Evolutionary conservation across 352 stramenopile species (phyloP).

Genomic region (Globisporangium echinulatum): DNA sequence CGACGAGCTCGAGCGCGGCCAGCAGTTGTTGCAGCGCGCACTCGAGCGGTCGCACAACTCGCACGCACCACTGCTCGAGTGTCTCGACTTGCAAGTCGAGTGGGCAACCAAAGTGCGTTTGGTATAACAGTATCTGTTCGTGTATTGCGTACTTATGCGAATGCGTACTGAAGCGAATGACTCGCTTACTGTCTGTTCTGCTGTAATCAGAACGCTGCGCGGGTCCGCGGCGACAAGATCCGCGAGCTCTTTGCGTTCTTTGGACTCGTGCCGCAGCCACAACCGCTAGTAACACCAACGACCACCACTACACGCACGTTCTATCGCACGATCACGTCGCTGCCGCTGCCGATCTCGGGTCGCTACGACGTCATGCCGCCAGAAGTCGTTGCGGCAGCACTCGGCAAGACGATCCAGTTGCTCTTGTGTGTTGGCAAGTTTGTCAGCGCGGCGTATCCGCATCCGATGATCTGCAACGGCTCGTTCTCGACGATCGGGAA

Average conservation of each 20-base stretch:
- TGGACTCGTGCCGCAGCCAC: constrained; percentile 10
- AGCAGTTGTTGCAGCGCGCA: constrained; percentile 35
- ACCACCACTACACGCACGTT: constrained; percentile 14
- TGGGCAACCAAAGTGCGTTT: constrained; percentile 44
- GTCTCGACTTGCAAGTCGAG: constrained; percentile 60
- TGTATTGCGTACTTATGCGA: neutral
- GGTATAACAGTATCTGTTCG: no score
- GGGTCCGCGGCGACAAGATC: constrained; percentile 57
- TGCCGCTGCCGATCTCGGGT: constrained; percentile 68
- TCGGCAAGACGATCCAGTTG: constrained; percentile 76
- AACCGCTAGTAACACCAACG: neutral
- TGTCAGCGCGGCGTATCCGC: constrained; percentile 57
- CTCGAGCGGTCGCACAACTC: constrained; percentile 23
- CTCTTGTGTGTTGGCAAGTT: constrained; percentile 66
- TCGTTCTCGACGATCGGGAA: constrained; percentile 85
- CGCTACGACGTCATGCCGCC: constrained; percentile 64
- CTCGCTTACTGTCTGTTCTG: neutral
- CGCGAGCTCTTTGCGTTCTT: constrained; percentile 70
- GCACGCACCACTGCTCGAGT: constrained; percentile 48
- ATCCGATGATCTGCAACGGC: constrained; percentile 84
- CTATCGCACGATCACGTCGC: constrained; percentile 57
- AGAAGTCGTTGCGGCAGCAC: constrained; percentile 60
- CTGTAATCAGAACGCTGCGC: constrained; percentile 42
- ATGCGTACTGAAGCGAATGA: neutral
- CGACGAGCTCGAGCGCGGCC: constrained; percentile 28